phyloP scores from a whole-genome alignment of 306 rosid genomes.

The Echinosophora koreensis region DNA sequence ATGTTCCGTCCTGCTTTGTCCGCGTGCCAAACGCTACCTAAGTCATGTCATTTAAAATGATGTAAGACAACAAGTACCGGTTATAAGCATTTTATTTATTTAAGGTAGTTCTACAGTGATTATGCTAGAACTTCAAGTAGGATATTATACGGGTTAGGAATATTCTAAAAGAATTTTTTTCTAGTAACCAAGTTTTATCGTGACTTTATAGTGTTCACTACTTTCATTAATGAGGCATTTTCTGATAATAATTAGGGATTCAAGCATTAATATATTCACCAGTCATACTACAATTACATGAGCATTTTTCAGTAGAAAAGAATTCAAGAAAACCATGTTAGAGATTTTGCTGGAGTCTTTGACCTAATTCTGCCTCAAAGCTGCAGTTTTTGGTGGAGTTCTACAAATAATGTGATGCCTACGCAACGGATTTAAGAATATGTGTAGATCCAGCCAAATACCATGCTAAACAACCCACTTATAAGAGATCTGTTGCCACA shows the following conservation, averaged over 20 bases:
- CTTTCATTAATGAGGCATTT: background rate
- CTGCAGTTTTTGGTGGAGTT: background rate
- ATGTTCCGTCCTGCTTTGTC: too few species aligned
- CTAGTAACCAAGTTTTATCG: background rate
- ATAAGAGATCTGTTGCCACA: background rate
- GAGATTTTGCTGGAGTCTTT: background rate
- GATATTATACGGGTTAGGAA: background rate
- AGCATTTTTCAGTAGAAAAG: background rate
- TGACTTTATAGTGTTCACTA: background rate
- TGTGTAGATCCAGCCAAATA: background rate
- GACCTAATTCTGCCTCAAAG: background rate
- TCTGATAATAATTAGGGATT: background rate
- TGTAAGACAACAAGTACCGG: background rate
- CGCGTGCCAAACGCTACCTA: background rate
- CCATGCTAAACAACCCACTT: background rate
- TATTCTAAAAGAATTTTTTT: background rate
- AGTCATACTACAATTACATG: background rate
- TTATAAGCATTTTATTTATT: background rate
- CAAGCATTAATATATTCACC: background rate
- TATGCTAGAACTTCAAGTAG: background rate
- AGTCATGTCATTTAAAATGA: background rate
- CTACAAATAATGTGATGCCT: background rate
- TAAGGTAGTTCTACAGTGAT: background rate
- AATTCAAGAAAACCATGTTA: background rate
- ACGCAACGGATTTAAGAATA: background rate